Percentiles rank a stretch among this genome's conserved stretches.
Conservation (phyloP, 352 stramenopile species). For the Globisporangium solare region DNA sequence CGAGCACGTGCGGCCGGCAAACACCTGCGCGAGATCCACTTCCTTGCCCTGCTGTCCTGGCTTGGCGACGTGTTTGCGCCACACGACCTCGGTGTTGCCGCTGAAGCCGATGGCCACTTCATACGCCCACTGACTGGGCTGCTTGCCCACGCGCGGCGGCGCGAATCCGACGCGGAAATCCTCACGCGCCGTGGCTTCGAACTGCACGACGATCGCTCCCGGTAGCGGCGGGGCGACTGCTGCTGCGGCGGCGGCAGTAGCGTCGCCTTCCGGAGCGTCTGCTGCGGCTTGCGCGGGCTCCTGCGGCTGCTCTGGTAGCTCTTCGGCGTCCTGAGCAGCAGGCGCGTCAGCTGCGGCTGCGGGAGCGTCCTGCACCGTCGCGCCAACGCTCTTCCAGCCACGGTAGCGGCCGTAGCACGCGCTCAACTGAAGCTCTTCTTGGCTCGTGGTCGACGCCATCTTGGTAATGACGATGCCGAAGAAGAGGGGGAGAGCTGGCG, state of each 20-base stretch:
- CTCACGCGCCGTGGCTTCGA: conserved; percentile 58
- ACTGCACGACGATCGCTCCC: conserved; percentile 51
- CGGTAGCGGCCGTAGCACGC: conserved; percentile 54
- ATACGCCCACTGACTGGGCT: conserved; percentile 42
- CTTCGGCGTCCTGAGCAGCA: conserved; percentile 12
- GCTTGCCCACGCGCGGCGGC: conserved; percentile 12
- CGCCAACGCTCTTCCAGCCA: conserved; percentile 29
- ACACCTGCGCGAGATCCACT: conserved; percentile 51
- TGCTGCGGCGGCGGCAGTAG: not conserved
- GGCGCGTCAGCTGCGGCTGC: not conserved
- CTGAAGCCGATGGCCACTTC: conserved; percentile 63
- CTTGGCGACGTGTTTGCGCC: conserved; percentile 37
- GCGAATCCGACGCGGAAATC: conserved; percentile 71
- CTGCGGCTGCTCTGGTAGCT: conserved; percentile 4
- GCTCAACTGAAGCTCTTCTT: conserved; percentile 41
- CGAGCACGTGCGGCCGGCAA: conserved; percentile 66
- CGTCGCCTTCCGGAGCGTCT: not conserved
- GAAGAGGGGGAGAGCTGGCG: not conserved
- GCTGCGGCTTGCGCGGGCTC: not conserved
- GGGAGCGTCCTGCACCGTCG: not conserved
- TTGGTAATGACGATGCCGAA: not conserved
- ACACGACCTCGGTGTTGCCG: conserved; percentile 73
- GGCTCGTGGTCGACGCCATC: conserved; percentile 9
- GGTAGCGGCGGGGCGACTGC: conserved; percentile 12
- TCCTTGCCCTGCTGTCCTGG: conserved; percentile 25